Conservation (phyloP, 106 monocot genomes). For the Gastrodia elata region DNA sequence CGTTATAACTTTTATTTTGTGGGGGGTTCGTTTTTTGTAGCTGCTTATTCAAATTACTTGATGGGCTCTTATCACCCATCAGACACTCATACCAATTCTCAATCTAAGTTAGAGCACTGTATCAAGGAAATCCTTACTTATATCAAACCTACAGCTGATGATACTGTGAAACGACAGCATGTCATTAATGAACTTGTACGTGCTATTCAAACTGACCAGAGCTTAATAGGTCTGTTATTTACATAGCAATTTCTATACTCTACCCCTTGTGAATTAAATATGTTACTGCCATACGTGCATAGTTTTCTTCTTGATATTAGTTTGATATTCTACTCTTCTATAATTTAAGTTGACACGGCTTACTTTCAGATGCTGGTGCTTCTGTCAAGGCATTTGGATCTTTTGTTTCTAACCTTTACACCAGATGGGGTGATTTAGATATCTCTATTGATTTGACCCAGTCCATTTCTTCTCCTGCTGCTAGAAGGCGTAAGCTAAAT, state of each 20-base stretch:
- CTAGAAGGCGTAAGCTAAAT: constrained; percentile 16
- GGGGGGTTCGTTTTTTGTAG: not conserved
- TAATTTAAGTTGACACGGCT: not conserved
- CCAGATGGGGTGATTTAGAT: constrained; percentile 63
- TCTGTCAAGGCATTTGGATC: constrained; percentile 66
- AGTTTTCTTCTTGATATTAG: not conserved
- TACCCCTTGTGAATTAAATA: not conserved
- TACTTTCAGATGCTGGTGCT: constrained; percentile 23
- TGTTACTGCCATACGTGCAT: not conserved
- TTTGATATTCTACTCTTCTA: not conserved
- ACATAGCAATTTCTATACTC: not conserved
- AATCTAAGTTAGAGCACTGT: not conserved
- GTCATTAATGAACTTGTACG: not conserved
- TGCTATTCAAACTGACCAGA: not conserved
- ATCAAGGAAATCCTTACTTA: constrained; percentile 3
- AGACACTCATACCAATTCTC: not conserved
- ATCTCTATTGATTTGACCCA: constrained; percentile 31
- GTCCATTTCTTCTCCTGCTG: not conserved
- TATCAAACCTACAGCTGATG: not conserved
- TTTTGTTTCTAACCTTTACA: constrained; percentile 55
- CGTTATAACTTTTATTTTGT: not conserved
- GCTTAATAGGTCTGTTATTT: constrained; percentile 17
- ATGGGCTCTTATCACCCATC: not conserved
- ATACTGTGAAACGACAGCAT: not conserved
- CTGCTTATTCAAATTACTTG: not conserved